Base-by-base conservation (phyloP, 768 basidiomycete species). In the Xanthoconium stramineum region DNA sequence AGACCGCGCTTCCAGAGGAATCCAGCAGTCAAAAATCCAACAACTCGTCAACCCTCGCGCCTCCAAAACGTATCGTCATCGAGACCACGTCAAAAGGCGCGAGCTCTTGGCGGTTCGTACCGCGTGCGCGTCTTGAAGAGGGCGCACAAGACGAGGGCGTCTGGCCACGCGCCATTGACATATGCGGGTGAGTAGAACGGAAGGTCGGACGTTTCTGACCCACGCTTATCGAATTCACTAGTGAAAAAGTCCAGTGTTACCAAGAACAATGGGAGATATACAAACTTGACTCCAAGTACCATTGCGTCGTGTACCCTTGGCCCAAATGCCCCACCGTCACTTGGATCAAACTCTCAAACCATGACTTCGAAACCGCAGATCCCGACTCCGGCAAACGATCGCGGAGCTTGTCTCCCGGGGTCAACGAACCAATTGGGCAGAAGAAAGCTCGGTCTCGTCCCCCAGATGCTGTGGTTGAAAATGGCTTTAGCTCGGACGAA, bases 241-340 rank as follows among this genome's bases (percentile, higher is more conserved):
- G 85, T 11, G 72, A 80, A 70, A 66, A 69, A 1, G 69, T 80
- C 50, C 68, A 79, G 55, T 80, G 80, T 65, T 80, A 81, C 19
- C 86, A 87, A 66, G 88, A 91, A 36, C 89, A 91, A 68, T 92
- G 90, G 90, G 90, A 92, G 58, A 84, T 91, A 30, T 86, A 91
- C 73, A 91, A 91, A 65, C 78, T 92, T 9, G 90, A 92, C 65
- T 83, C 86, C 3, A 69, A 71, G n/a, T 91, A 91, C 61, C 79
- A 81, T 24, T 92, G 89, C 65, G 70, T 74, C 55, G 83, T 89
- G 10, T 78, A 72, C 33, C 67, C 67, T 35, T 70, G 72, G 50
- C 78, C 81, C 10, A 69, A 74, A 46, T 65, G 63, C 35, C 53
- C 72, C 19, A 56, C 65, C 15, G 54, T 72, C 35, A 58, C 50